These are phyloP conservation scores for Taphrina deformans DNA, from an alignment of 1,139 yeast species.

Conservation along the genomic window DNA sequence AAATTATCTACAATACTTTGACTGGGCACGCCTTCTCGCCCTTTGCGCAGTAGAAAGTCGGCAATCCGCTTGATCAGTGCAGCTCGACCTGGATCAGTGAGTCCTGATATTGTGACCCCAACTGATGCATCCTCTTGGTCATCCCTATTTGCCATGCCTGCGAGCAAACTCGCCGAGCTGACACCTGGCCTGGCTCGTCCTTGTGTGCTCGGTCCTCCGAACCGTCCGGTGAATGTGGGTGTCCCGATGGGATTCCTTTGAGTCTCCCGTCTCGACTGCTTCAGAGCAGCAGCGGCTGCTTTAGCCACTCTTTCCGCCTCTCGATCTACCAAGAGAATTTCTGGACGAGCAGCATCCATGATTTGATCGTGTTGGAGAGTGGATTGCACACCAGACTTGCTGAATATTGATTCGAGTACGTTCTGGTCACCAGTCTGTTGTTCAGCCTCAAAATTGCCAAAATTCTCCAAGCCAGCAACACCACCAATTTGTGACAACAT, in stretches of 20 bases:
- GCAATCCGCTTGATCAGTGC: constrained; percentile 48
- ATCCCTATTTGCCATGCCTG: constrained; percentile 31
- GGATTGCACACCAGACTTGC: constrained; percentile 71
- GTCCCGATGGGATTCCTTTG: constrained; percentile 69
- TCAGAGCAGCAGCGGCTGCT: constrained; percentile 72
- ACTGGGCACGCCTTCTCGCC: constrained; percentile 54
- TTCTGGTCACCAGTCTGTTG: constrained; percentile 59
- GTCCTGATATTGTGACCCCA: constrained; percentile 1
- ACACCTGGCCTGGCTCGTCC: constrained; percentile 41
- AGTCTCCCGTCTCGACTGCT: constrained; percentile 65
- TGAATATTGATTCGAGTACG: constrained; percentile 72
- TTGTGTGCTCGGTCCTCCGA: constrained; percentile 54
- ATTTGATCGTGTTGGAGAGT: constrained; percentile 78
- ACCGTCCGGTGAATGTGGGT: constrained; percentile 96
- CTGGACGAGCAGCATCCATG: constrained; percentile 58
- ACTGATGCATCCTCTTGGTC: constrained; percentile 25
- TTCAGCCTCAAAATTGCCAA: constrained; percentile 47
- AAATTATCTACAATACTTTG: constrained; percentile 58
- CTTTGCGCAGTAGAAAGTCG: constrained; percentile 47
- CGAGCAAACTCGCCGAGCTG: constrained; percentile 32
- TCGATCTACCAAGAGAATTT: constrained; percentile 59
- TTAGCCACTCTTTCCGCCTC: constrained; percentile 79
- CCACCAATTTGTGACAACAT: constrained; percentile 44
- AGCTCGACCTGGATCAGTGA: constrained; percentile 29
- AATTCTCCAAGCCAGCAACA: constrained; percentile 50